phyloP scores from a whole-genome alignment of 306 rosid genomes.

The Vachellia collinsii region DNA sequence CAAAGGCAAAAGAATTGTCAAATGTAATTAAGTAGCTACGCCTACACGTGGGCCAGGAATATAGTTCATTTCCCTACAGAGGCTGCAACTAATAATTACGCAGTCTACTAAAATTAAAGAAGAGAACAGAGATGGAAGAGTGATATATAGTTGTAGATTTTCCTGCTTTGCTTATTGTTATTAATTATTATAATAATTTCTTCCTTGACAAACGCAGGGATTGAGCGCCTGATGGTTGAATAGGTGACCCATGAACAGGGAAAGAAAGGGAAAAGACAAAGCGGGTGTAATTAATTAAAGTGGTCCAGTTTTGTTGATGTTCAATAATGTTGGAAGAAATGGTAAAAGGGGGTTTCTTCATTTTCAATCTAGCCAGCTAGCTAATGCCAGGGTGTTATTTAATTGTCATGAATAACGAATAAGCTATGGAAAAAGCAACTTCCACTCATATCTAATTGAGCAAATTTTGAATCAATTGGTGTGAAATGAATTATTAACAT shows the following conservation, averaged over 20 bases:
- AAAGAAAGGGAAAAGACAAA: background rate
- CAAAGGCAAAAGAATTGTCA: background rate
- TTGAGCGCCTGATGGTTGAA: background rate
- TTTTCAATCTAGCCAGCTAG: background rate
- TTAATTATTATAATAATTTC: background rate
- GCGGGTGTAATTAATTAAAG: background rate
- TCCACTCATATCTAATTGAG: too few relatives aligned
- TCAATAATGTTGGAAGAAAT: background rate
- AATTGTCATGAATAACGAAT: too few relatives aligned
- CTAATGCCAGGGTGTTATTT: background rate
- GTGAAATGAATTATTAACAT: too few relatives aligned
- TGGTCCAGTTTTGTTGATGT: background rate
- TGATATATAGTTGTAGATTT: background rate
- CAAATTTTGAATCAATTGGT: too few relatives aligned
- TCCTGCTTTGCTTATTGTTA: background rate
- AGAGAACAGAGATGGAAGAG: background rate
- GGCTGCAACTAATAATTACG: background rate
- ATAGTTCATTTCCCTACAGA: background rate
- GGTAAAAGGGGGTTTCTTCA: background rate
- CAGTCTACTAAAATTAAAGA: background rate
- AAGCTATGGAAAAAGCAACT: too few relatives aligned
- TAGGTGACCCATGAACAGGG: background rate
- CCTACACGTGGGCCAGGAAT: background rate
- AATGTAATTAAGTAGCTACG: background rate
- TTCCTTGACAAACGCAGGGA: background rate